Percentiles rank a stretch among this genome's conserved stretches.
Evolutionary conservation across 108 stramenopile species (phyloP).

Genomic region (Bacterosira constricta): DNA sequence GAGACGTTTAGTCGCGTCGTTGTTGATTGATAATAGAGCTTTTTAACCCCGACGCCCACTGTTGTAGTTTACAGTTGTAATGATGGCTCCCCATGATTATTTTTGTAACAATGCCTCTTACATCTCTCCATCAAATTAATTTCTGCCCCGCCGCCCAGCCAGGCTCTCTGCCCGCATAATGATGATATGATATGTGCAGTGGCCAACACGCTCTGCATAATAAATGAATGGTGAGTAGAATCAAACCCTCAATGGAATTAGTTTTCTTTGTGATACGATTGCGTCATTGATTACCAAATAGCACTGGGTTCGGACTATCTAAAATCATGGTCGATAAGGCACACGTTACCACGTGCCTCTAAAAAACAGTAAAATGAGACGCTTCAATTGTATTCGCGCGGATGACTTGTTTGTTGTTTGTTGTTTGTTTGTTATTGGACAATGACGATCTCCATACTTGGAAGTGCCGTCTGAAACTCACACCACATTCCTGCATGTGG

Average conservation of each 20-base stretch:
- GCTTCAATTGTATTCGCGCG: background rate
- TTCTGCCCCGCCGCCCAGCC: too few species aligned
- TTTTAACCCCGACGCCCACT: too few species aligned
- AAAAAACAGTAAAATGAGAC: conserved; percentile 41
- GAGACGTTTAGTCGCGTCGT: too few species aligned
- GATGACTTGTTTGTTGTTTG: background rate
- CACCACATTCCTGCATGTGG: conserved; percentile 3
- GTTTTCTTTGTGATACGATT: background rate
- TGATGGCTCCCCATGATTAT: too few species aligned
- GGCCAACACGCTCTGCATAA: too few species aligned
- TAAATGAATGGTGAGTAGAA: background rate
- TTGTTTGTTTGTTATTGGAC: conserved; percentile 9
- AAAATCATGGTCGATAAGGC: conserved; percentile 53
- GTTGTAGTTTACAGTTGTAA: too few species aligned
- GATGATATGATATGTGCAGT: too few species aligned
- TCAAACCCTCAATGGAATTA: background rate
- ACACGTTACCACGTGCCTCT: conserved; percentile 51
- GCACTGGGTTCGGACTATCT: conserved; percentile 66
- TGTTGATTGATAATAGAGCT: too few species aligned
- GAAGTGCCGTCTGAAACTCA: conserved; percentile 56
- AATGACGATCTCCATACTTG: conserved; percentile 54
- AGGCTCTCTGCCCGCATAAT: too few species aligned
- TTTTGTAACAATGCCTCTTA: too few species aligned
- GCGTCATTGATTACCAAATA: conserved; percentile 50
- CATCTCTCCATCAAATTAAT: too few species aligned